A percentile compares a stretch with the other conserved stretches of the same genome.
These are phyloP conservation scores for Penicillium sp. DNA, from an alignment of 2,329 filamentous ascomycete species.

Conservation along the genomic window DNA sequence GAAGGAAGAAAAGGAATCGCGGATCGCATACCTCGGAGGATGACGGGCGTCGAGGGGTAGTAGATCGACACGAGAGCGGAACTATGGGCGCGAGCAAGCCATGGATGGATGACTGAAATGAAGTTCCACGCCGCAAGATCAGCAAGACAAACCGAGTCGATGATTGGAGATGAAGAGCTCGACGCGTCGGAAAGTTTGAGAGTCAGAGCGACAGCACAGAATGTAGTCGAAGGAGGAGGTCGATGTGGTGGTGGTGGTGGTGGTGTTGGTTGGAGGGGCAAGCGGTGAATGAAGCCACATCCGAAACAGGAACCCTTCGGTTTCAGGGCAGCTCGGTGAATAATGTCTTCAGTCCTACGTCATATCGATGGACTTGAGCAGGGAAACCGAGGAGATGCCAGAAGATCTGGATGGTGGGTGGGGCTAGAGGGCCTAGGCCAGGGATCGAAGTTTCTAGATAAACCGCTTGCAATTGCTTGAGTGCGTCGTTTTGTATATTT, in stretches of 20 bases:
- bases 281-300: constrained; percentile 26
- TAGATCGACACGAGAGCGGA: constrained; percentile 7
- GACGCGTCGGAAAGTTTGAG: background rate
- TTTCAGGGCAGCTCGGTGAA: constrained; percentile 10
- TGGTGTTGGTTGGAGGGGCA: constrained; percentile 22
- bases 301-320: constrained; percentile 21
- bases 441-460: background rate
- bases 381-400: background rate
- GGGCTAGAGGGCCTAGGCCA: background rate
- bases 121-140: background rate
- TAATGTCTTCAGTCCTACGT: constrained; percentile 24
- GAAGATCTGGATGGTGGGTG: background rate
- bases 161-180: background rate
- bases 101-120: constrained; percentile 15
- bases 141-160: background rate
- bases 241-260: background rate
- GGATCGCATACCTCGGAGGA: constrained; percentile 21
- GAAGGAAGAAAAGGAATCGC: constrained; percentile 6
- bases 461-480: background rate
- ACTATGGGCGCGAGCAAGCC: constrained; percentile 20
- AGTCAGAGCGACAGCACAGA: background rate
- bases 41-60: constrained; percentile 12
- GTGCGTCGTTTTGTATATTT: background rate
- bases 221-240: background rate
- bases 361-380: constrained; percentile 5